Evolutionary conservation across 2,329 filamentous ascomycete species (phyloP), one percentile per base, ranked within the genome.

Genomic region (Stagonosporopsis tanaceti): DNA sequence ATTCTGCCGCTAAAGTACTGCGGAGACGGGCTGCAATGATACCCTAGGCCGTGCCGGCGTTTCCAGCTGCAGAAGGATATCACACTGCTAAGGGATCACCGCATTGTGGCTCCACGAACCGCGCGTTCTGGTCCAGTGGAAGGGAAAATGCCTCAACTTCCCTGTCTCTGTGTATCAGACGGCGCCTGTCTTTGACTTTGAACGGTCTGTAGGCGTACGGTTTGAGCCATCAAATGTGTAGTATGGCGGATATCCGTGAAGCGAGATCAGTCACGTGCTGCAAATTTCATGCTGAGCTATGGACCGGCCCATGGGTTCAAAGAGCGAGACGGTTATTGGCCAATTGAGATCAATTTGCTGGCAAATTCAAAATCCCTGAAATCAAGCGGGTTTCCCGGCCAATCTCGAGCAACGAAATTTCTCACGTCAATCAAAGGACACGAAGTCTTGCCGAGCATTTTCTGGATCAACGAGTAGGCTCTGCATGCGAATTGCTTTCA

Each of bases 61-160:
- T 53, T 73, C 72, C 72, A 76, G 72, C 72, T 76, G 77, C 77
- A 78, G 70, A 74, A 60, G 71, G 68, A 71, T 75, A 77, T 76
- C 76, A 77, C 74, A 76, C 72, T 74, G 65, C 71, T 74, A 74
- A 70, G 71, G 67, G 73, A 73, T 75, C 67, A 71, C 69, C 65
- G 67, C 65, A 63, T 77, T 75, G 79, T 81, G 78, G 79, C 78
- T 77, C 74, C 71, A 57, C 73, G 66, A 64, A 77, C 76, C 74
- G 75, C 77, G 75, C 78, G 76, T 77, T 77, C 68, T 73, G 69
- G 72, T 76, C 68, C 66, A 61, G 53, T 66, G 59, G 66, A 48
- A 66, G 63, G 63, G 63, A 73, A 74, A 76, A 75, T 77, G 64
- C 72, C 75, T 77, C 76, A 77, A 65, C 40, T 64, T 65, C 74